These are phyloP conservation scores for Penicillium sp. DNA, from an alignment of 2,329 filamentous ascomycete species.

Conservation along the genomic window DNA sequence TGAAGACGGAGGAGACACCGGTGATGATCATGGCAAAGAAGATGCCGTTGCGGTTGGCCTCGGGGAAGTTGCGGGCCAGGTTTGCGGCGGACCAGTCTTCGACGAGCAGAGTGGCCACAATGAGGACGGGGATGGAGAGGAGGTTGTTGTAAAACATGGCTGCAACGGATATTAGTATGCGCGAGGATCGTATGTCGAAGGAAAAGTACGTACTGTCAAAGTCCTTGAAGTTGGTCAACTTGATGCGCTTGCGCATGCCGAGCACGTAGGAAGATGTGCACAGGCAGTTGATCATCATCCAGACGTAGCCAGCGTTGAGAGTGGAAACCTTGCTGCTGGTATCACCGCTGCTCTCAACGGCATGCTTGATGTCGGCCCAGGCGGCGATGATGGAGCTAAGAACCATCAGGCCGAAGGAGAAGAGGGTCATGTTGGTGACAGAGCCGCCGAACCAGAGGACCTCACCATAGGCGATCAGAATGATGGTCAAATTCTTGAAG, in stretches of 20 bases:
- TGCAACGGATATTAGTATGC: conserved; percentile 44
- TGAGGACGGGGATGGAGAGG: conserved; percentile 87
- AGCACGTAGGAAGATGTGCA: conserved; percentile 89
- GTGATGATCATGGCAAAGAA: conserved; percentile 91
- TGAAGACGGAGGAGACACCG: conserved; percentile 89
- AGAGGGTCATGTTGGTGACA: conserved; percentile 81
- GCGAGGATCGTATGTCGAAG: conserved; percentile 2
- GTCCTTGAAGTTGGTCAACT: conserved; percentile 99
- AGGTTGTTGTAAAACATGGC: conserved; percentile 99
- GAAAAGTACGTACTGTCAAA: conserved; percentile 80
- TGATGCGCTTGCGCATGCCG: conserved; percentile 96
- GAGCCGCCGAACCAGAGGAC: conserved; percentile 97
- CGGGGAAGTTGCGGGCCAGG: conserved; percentile 82
- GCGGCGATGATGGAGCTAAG: conserved; percentile 91
- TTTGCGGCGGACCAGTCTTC: conserved; percentile 94
- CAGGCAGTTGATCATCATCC: conserved; percentile 97
- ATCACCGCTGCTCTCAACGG: conserved; percentile 67
- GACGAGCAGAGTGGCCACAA: conserved; percentile 75
- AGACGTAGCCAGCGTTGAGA: conserved; percentile 90
- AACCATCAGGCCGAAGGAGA: conserved; percentile 97
- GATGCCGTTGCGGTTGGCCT: conserved; percentile 75
- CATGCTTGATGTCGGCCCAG: conserved; percentile 94
- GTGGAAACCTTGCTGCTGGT: conserved; percentile 79
- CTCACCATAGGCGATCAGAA: conserved; percentile 97
- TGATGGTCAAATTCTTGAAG: conserved; percentile 99